Conservation (phyloP, 2,329 filamentous ascomycete genomes). For the Xylariomycetidae sp. region DNA sequence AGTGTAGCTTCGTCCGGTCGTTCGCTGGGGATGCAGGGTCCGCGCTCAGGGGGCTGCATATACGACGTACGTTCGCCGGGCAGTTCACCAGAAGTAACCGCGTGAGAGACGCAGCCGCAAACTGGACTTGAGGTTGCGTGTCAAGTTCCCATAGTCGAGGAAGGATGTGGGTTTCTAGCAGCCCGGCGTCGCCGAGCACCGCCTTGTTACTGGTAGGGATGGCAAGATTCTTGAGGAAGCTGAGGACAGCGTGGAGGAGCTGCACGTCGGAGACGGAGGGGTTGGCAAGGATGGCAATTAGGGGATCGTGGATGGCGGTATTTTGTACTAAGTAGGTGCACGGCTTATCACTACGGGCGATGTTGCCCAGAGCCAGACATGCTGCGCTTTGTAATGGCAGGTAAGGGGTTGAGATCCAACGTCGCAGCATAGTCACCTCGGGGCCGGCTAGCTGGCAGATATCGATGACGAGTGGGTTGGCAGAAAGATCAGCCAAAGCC, state of each 20-base stretch:
- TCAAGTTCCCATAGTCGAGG: conserved; percentile 52
- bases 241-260: conserved; percentile 52
- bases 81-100: conserved; percentile 52
- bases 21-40: conserved; percentile 20
- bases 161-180: conserved; percentile 42
- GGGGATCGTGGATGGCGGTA: conserved; percentile 37
- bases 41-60: conserved; percentile 39
- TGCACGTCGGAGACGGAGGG: conserved; percentile 38
- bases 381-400: conserved; percentile 49
- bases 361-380: conserved; percentile 57
- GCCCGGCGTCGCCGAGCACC: conserved; percentile 37
- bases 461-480: conserved; percentile 40
- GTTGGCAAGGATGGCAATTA: conserved; percentile 42
- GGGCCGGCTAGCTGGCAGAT: conserved; percentile 38
- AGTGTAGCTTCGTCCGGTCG: conserved; percentile 30
- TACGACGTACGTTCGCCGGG: conserved; percentile 43
- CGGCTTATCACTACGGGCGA: conserved; percentile 53
- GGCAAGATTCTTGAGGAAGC: conserved; percentile 62
- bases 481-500: conserved; percentile 47
- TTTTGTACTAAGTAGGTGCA: conserved; percentile 46
- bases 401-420: conserved; percentile 42
- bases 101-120: conserved; percentile 53
- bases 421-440: conserved; percentile 36
- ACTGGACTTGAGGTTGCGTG: conserved; percentile 53
- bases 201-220: conserved; percentile 53